Base-by-base conservation (phyloP, 2,329 filamentous ascomycete species). In the Rutstroemia sp. region DNA sequence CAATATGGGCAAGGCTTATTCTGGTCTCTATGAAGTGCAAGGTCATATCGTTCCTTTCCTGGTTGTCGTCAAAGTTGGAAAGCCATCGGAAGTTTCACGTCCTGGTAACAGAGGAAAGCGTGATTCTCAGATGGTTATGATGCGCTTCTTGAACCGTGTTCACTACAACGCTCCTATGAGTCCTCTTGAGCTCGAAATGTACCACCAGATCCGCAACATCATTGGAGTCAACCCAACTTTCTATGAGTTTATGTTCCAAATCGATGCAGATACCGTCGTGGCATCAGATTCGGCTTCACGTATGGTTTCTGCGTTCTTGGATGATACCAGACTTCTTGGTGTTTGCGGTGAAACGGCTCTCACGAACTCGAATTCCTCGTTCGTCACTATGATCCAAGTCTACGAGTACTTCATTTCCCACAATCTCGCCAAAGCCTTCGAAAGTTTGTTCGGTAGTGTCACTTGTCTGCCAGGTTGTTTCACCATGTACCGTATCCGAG, bases 341-440 rank as follows among this genome's bases (percentile, higher is more conserved):
- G 83, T 94, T 49, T 99, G 94, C 68, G 94, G 94, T 74, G 94
- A 99, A 73, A 99, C 94, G 0, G 88, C 88, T 16, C 78, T 99
- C 48, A 92, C 87, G 61, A 99, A 99, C 69, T 88, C 91, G 58
- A 96, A 96, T 72, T 81, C 87, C 6, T 96, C 92, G 1, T 90
- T 95, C 68, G 84, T 95, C 64, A 99, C 94, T 51, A 97, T 97
- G 92, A 99, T 99, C 71, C 94, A 99, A 73, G 92, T 99, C 36
- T 99, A 97, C 78, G 92, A 99, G 73, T 99, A 99, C 79, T 99
- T 92, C 77, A 99, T 99, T 68, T 97, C 92, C 51, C 92, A 99
- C 78, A 95, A 97, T 71, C 75, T 99, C 64, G 86, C 89, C 65
- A 97, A 99, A 76, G 94, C 92, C 12, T 99, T 99, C 71, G 92